Base-by-base conservation (phyloP, 2,329 filamentous ascomycete genomes). In the Pseudogymnoascus sp. region DNA sequence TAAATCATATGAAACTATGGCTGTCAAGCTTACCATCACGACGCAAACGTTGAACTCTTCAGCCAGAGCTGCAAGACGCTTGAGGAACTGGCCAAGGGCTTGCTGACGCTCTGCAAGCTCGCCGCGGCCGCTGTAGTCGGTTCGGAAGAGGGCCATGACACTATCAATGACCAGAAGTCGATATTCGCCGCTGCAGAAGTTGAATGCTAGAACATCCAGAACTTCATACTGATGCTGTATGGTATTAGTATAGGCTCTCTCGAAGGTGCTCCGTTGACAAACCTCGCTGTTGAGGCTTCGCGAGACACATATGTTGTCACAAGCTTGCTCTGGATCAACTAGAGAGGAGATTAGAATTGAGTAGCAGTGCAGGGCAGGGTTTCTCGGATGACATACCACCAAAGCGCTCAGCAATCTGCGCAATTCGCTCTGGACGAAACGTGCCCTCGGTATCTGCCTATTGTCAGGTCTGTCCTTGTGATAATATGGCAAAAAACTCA, bases 21-120 rank as follows among this genome's bases (percentile, higher is more conserved):
- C 8, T 11, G 16, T 10, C 21, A 47, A 40, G 38, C 70, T 66
- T 71, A 83, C 82, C 81, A 86, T 84, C 64, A 86, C 75, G 60
- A 86, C 83, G 59, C 82, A 83, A 64, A 89, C 77, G 69, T 89
- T 89, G 76, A 88, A 89, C 69, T 88, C 86, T 75, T 88, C 85
- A 38, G 86, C 84, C 76, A 87, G 84, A 71, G 86, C 83, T 12
- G 82, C 81, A 53, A 88, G 75, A 71, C 83, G 84, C 65, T 82
- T 82, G 40, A 89, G 75, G 70, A 88, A 88, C 66, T 85, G 80
- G 64, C 84, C 85, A 33, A 89, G 77, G 69, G 86, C 87, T 74
- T 87, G 84, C 73, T 89, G 86, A 28, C 86, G 81, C 67, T 89
- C 86, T 18, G 83, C 84, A 63, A 89, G 78, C 71, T 89, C 86